Evolutionary conservation across 2,329 filamentous ascomycete genomes (phyloP), one percentile per base, ranked within the genome.

Genomic region (Thielaviopsis musarum): DNA sequence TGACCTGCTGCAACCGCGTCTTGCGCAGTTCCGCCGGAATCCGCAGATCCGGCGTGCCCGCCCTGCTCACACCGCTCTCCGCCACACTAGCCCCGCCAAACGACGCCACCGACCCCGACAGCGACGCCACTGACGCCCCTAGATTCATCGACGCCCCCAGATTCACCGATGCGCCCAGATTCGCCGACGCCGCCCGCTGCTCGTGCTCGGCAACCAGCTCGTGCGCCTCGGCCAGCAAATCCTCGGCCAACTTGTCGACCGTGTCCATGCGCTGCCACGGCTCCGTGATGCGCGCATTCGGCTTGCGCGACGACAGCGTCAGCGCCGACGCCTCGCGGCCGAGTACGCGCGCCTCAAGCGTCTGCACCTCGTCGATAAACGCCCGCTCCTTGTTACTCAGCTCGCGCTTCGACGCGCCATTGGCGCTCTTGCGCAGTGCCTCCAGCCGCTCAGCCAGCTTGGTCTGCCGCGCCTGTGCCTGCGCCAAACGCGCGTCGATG

Each of bases 1-100:
- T 81, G 22, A 88, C 81, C 67, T 85, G 78, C 60, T 75, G 74
- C 64, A 87, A 70, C 70, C 85, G 86, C 56, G 75, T 77, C 69
- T 76, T 79, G 61, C 82, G 75, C 61, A 86, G 76, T 59, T 83
- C 80, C 21, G 75, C 71, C 13, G 82, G 79, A 58, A 85, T 80
- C 63, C 75, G 73, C 56, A 80, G 64, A 61, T 77, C 73, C 53
- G 71, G 70, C 26, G 73, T 45, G 69, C 64, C 28, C 66, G 59
- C 28, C 62, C 63, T 55, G 67, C 66, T 52, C 15, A 15, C 38
- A 60, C 64, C 12, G 66, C 65, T 58, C 38, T 58, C 59, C 19
- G 19, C 38, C 38, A n/a, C 38, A n/a, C 38, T 45, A 17, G 24
- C 55, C n/a, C 48, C 45, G 9, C 56, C 61, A 24, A 26, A 19